Evolutionary conservation across 2,329 filamentous ascomycete species (phyloP).

Genomic region (Aureobasidium sp.): DNA sequence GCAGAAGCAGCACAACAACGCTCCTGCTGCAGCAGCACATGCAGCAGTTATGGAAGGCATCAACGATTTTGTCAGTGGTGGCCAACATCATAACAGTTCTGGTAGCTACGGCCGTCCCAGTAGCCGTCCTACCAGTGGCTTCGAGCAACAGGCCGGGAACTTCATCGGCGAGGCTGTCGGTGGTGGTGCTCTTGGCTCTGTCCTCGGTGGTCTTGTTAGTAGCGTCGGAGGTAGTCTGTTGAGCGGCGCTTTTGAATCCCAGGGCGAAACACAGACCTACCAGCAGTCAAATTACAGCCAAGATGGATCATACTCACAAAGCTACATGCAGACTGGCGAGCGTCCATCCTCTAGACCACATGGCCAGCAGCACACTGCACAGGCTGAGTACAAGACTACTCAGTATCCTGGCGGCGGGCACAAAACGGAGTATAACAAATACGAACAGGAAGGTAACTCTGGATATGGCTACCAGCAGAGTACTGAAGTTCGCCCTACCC

Average conservation of each 20-base stretch:
- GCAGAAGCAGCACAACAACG: constrained; percentile 52
- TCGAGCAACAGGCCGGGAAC: constrained; percentile 35
- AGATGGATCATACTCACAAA: constrained; percentile 54
- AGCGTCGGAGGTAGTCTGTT: constrained; percentile 54
- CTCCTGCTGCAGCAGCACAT: constrained; percentile 26
- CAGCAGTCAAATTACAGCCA: constrained; percentile 45
- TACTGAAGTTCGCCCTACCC: constrained; percentile 44
- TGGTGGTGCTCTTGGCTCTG: constrained; percentile 57
- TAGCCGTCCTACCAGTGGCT: constrained; percentile 24
- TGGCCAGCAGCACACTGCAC: constrained; percentile 46
- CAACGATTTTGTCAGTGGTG: constrained; percentile 19
- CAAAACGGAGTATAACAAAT: constrained; percentile 52
- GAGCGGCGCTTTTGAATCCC: constrained; percentile 46
- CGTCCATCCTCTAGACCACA: constrained; percentile 20
- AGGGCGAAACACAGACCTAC: constrained; percentile 41
- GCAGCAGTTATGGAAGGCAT: constrained; percentile 28
- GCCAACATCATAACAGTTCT: constrained; percentile 8
- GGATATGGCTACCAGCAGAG: constrained; percentile 53
- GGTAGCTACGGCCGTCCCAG: constrained; percentile 28
- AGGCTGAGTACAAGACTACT: constrained; percentile 53
- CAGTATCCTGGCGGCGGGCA: constrained; percentile 50
- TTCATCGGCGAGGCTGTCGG: constrained; percentile 52
- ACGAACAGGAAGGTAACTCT: constrained; percentile 39
- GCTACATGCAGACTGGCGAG: constrained; percentile 53
- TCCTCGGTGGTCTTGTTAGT: constrained; percentile 60